Base-by-base conservation (phyloP, 257 asterid genomes). In the Prunella vulgaris region DNA sequence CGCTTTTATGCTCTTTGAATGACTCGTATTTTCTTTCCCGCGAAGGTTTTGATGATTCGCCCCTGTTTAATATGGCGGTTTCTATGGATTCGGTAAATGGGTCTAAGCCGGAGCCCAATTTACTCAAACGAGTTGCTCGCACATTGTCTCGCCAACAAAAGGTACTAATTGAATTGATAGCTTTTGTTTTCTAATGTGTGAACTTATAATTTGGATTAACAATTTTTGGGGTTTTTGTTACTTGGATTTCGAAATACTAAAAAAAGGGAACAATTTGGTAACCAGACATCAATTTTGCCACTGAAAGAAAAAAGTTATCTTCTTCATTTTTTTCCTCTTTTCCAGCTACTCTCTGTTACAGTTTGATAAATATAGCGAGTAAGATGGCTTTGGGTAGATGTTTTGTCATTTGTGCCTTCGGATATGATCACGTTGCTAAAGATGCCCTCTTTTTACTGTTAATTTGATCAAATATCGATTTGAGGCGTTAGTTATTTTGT, bases 1-100 rank as follows among this genome's bases (percentile, higher is more conserved):
- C 83, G 38, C 22, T 75, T 4, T 81, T 84, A 22, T 88, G 88
- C 79, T 32, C 60, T 44, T 52, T 74, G 56, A 66, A 63, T n/a
- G 63, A 38, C 70, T 65, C 80, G 2, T 59, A 68, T 48, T 78
- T 77, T 18, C 17, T 67, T 30, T 49, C 79, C 44, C 64, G 68
- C 52, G 64, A 27, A 13, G 49, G 66, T 7, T 38, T 58, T 40
- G 69, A 66, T 14, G 63, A 40, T 63, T 28, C 60, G 52, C 68
- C 72, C 74, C 76, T 28, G n/a, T 25, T 35, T 14, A 37, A 52
- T 73, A 71, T 61, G 74, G 24, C 72, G 22, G 12, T 52, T n/a
- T 33, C 72, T 3, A 71, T 35, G 37, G 87, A 81, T 72, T 80
- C 72, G 32, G 37, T 64, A 2, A 70, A 79, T 75, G 87, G 79